A percentile compares a stretch with the other conserved stretches of the same genome.
These are phyloP conservation scores for Pseudopithomyces maydicus DNA, from an alignment of 2,329 filamentous ascomycete species.

Conservation along the genomic window DNA sequence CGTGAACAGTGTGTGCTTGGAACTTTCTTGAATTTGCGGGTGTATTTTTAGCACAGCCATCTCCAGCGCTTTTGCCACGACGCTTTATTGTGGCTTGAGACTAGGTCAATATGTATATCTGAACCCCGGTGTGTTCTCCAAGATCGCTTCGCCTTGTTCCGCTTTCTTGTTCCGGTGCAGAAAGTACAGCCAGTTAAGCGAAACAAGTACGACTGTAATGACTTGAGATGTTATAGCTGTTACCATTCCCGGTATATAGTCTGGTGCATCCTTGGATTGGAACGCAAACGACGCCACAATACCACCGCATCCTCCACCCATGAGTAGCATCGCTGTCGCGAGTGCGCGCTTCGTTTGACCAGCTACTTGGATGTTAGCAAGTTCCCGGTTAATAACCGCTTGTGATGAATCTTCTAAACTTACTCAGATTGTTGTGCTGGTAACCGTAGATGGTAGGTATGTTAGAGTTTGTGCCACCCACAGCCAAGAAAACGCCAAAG, in stretches of 20 bases:
- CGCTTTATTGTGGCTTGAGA: background rate
- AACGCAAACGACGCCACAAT: conserved; percentile 16
- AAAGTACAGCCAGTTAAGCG: conserved; percentile 12
- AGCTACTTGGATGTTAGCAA: conserved; percentile 5
- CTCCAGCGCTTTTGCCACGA: background rate
- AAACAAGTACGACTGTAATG: conserved; percentile 11
- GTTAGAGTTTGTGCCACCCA: conserved; percentile 15
- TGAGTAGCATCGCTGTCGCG: conserved; percentile 16
- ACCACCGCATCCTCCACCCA: conserved; percentile 18
- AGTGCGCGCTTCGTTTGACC: conserved; percentile 18
- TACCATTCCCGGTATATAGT: conserved; percentile 16
- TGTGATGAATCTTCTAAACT: background rate
- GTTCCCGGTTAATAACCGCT: background rate
- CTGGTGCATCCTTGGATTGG: conserved; percentile 16
- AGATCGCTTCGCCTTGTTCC: conserved; percentile 11
- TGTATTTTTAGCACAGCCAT: background rate
- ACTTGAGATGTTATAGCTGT: conserved; percentile 16
- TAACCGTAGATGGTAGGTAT: conserved; percentile 13
- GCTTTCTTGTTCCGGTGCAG: conserved; percentile 14
- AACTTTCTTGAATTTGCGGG: too few species aligned
- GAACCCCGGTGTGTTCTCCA: conserved; percentile 13
- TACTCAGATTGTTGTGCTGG: conserved; percentile 19
- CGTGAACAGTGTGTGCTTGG: background rate
- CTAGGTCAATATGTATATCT: conserved; percentile 13
- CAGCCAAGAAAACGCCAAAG: conserved; percentile 13